Percentiles rank a stretch among this genome's conserved stretches.
These are phyloP conservation scores for Floccularia luteovirens DNA, from an alignment of 768 basidiomycete species.

Conservation along the genomic window DNA sequence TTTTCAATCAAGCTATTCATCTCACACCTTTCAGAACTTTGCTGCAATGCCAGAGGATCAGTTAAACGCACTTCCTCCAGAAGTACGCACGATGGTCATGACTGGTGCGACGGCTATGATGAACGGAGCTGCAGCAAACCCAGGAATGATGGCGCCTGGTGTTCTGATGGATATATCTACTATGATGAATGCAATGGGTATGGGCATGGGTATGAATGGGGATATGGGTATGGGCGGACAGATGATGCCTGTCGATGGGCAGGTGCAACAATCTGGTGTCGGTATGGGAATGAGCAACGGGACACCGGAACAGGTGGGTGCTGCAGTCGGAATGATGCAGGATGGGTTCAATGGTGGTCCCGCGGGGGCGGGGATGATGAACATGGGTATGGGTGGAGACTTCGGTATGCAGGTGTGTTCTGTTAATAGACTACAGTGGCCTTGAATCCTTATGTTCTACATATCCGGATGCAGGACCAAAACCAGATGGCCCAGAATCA, in stretches of 20 bases:
- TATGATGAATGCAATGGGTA: slow-evolving; percentile 55
- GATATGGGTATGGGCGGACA: slow-evolving; percentile 57
- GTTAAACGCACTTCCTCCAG: slow-evolving; percentile 67
- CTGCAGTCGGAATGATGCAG: slow-evolving; percentile 37
- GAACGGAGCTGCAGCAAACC: slow-evolving; percentile 47
- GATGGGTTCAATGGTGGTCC: slow-evolving; percentile 34
- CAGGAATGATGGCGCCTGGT: slow-evolving; percentile 54
- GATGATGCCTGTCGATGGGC: slow-evolving; percentile 42
- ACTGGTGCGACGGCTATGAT: slow-evolving; percentile 75
- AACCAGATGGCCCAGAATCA: slow-evolving; percentile 44
- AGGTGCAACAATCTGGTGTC: slow-evolving; percentile 23
- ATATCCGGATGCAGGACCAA: no score
- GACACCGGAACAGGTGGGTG: slow-evolving; percentile 30
- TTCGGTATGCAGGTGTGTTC: slow-evolving; percentile 66
- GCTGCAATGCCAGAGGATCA: slow-evolving; percentile 80
- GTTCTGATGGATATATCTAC: slow-evolving; percentile 83
- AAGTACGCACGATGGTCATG: slow-evolving; percentile 84
- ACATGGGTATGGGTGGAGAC: slow-evolving; percentile 64
- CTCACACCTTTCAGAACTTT: slow-evolving; percentile 48
- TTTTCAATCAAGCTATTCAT: slow-evolving; percentile 6
- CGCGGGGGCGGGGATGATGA: slow-evolving; percentile 51
- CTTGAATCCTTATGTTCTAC: slow-evolving; percentile 12
- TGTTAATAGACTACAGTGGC: background rate
- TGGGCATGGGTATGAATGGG: slow-evolving; percentile 59
- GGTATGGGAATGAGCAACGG: slow-evolving; percentile 29